Conservation (phyloP, 208 protist genomes). For the Wallacemonas sp. region DNA sequence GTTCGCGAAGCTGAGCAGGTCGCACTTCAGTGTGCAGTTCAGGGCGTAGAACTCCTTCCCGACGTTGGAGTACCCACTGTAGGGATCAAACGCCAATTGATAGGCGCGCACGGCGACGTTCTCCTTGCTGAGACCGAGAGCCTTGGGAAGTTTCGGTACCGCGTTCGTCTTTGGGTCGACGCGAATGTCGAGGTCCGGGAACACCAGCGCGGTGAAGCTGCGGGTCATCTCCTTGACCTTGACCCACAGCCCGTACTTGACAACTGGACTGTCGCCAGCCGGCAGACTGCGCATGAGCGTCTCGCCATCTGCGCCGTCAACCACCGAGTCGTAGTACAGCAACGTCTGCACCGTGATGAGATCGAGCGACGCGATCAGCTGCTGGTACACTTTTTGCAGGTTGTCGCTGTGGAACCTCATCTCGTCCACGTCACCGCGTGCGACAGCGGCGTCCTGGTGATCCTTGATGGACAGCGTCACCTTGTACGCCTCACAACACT, state of each 20-base stretch:
- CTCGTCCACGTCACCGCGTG: slow-evolving; percentile 5
- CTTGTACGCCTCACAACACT: slow-evolving; percentile 73
- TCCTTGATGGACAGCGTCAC: slow-evolving; percentile 69
- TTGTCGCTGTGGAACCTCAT: slow-evolving; percentile 33
- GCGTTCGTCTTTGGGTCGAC: slow-evolving; percentile 80
- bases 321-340: slow-evolving; percentile 77
- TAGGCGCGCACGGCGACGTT: slow-evolving; percentile 87
- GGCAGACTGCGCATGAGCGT: slow-evolving; percentile 63
- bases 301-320: slow-evolving; percentile 66
- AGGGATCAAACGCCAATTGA: slow-evolving; percentile 87
- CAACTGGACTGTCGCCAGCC: slow-evolving; percentile 36
- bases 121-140: slow-evolving; percentile 87
- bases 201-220: slow-evolving; percentile 78
- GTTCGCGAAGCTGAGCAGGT: slow-evolving; percentile 80
- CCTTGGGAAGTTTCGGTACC: slow-evolving; percentile 79
- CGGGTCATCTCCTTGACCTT: slow-evolving; percentile 87
- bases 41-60: slow-evolving; percentile 83
- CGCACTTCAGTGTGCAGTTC: slow-evolving; percentile 84
- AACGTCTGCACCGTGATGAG: slow-evolving; percentile 70
- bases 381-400: slow-evolving; percentile 58
- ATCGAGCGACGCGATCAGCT: slow-evolving; percentile 76
- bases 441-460: slow-evolving; percentile 39
- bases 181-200: slow-evolving; percentile 77
- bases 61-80: slow-evolving; percentile 37
- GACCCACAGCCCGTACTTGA: slow-evolving; percentile 92